Conservation (phyloP, 441 rosid genomes). For the Erodium chrysanthum region DNA sequence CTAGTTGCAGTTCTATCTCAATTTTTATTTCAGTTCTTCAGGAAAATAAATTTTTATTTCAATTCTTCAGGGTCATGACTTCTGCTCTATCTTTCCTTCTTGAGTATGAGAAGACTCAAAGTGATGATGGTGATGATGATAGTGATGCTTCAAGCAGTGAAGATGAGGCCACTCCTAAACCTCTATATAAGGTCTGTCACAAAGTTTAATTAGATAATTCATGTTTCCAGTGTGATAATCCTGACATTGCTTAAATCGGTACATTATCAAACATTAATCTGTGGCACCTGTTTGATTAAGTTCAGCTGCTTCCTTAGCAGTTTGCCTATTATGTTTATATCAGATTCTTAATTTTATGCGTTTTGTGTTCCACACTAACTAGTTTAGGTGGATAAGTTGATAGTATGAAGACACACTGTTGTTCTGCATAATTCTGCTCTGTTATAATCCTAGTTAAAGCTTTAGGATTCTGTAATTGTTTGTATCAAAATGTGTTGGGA, state of each 20-base stretch:
- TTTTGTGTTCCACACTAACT: too few species aligned
- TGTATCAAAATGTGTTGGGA: too few species aligned
- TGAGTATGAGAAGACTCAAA: slow-evolving; percentile 73
- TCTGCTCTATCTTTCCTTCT: slow-evolving; percentile 72
- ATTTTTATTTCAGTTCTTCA: background rate
- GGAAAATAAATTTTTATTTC: background rate
- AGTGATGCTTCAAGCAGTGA: slow-evolving; percentile 69
- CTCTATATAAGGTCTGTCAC: slow-evolving; percentile 58
- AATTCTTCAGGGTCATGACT: slow-evolving; percentile 58
- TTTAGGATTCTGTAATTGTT: too few species aligned
- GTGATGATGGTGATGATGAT: slow-evolving; percentile 21
- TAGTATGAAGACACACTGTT: too few species aligned
- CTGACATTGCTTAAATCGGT: background rate
- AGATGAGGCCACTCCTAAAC: slow-evolving; percentile 53
- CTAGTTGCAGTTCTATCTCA: background rate
- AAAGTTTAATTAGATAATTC: background rate
- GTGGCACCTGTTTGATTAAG: background rate
- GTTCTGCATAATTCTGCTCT: too few species aligned
- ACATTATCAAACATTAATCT: background rate
- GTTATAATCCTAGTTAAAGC: too few species aligned
- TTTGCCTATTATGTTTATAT: too few species aligned
- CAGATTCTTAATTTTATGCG: too few species aligned
- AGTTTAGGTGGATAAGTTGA: too few species aligned
- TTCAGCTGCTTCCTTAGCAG: too few species aligned
- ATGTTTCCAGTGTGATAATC: background rate